Evolutionary conservation across 2,329 filamentous ascomycete species (phyloP), one percentile per base, ranked within the genome.

Genomic region (Gnomoniopsis sp.): DNA sequence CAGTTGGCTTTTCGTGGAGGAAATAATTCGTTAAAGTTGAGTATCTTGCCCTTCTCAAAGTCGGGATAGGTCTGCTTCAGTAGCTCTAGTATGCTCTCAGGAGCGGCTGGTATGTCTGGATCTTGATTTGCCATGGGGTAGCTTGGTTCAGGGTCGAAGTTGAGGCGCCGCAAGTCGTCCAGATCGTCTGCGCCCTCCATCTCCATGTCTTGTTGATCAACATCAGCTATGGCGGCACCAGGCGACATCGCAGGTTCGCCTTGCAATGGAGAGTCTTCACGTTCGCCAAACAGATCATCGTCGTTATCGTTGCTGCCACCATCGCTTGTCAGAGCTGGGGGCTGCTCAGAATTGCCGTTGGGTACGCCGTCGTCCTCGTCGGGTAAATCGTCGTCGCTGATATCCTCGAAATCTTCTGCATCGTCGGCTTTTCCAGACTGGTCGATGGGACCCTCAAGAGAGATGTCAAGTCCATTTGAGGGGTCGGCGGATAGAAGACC

Each of bases 341-440:
- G 69, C 57, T 84, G 79, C 49, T 75, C 70, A 15, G 76, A 79
- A 17, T 70, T 68, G 53, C 70, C 61, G 48, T 53, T 55, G 26
- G 23, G 72, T 6, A 70, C 72, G 12, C 72, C 73, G 61, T 90
- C 87, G 63, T 95, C 91, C 7, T 95, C 91, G 12, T 91, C 89
- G 8, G 96, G 81, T 63, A 97, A 93, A 69, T 96, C 92, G 70
- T 98, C 93, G 64, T 89, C 89, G 62, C 98, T 93, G 67, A 83
- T 98, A 70, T 99, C 93, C 62, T 95, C 78, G 47, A 81, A 99
- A 70, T 99, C 95, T 62, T 95, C 77, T 44, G 95, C 95, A 74
- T 98, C 90, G 61, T 92, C 92, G 56, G 92, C 93, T 74, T 99
- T 99, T 71, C 91, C 89, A 7, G 80, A 79, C 64, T 86, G 79